A percentile compares a stretch with the other conserved stretches of the same genome.
Conservation (phyloP, 1,284 basidiomycete species). For the Trichosporon coremiiforme region DNA sequence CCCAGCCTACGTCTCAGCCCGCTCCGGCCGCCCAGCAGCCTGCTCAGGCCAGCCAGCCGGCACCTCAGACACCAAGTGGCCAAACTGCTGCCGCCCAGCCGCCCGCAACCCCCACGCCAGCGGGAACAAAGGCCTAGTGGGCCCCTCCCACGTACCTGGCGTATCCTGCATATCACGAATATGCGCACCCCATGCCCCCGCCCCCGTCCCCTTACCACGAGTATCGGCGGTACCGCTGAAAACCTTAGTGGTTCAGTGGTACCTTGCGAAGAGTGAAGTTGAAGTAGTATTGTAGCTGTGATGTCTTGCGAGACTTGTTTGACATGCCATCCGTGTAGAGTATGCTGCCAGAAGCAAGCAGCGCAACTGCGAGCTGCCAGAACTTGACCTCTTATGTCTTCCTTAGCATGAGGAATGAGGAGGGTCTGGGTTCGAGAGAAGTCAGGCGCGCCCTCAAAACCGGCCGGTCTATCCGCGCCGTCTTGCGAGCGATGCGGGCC, state of each 20-base stretch:
- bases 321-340: constrained; percentile 16
- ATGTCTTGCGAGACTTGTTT: constrained; percentile 17
- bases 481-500: too few species aligned
- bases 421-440: background rate
- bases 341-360: background rate
- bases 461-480: background rate
- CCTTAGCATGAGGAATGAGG: too few species aligned
- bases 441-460: background rate
- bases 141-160: background rate
- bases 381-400: too few species aligned
- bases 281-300: constrained; percentile 10
- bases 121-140: constrained; percentile 6
- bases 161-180: too few species aligned
- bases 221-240: background rate
- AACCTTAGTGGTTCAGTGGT: background rate
- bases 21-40: background rate
- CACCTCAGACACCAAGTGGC: background rate
- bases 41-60: background rate
- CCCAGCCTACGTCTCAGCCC: background rate
- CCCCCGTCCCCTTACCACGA: too few species aligned
- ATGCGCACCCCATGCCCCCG: too few species aligned
- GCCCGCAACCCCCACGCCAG: background rate
- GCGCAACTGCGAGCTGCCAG: too few species aligned
- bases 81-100: background rate
- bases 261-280: background rate